Conservation (phyloP, 768 basidiomycete genomes). For the Mycena rebaudengoi region DNA sequence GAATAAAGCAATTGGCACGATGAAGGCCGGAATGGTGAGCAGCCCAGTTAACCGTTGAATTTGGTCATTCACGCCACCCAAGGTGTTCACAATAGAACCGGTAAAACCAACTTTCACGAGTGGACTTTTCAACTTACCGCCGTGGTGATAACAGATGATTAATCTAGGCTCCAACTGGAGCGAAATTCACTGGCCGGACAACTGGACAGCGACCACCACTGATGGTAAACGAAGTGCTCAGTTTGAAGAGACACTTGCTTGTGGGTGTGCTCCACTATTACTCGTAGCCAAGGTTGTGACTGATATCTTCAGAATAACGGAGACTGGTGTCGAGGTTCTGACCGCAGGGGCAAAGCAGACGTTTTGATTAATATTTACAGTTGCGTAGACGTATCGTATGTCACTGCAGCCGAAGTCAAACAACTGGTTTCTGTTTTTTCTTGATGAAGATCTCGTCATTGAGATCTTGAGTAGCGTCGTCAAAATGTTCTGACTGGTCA, state of each 20-base stretch:
- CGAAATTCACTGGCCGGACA: conserved; percentile 88
- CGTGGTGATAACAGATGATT: conserved; percentile 72
- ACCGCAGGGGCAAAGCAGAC: conserved; percentile 57
- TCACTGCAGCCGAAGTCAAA: conserved; percentile 9
- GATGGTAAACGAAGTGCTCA: conserved; percentile 95
- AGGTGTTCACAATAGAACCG: conserved; percentile 84
- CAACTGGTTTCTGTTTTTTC: conserved; percentile 32
- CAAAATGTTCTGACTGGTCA: conserved; percentile 65
- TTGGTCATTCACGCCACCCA: conserved; percentile 7
- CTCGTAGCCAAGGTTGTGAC: neutral
- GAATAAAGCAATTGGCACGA: conserved; percentile 90
- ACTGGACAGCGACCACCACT: conserved; percentile 94
- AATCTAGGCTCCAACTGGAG: conserved; percentile 85
- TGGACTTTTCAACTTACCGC: conserved; percentile 9
- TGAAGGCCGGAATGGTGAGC: conserved; percentile 93
- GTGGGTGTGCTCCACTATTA: conserved; percentile 64
- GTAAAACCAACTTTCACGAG: conserved; percentile 53
- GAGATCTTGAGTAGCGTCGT: conserved; percentile 69
- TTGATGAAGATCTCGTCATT: conserved; percentile 67
- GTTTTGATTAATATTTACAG: neutral
- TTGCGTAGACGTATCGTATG: neutral
- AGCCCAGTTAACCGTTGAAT: neutral
- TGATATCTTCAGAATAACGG: conserved; percentile 73
- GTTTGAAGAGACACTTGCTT: conserved; percentile 96
- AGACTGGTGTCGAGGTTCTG: conserved; percentile 88